Conservation (phyloP, 768 basidiomycete species). For the Cytidiella melzeri region DNA sequence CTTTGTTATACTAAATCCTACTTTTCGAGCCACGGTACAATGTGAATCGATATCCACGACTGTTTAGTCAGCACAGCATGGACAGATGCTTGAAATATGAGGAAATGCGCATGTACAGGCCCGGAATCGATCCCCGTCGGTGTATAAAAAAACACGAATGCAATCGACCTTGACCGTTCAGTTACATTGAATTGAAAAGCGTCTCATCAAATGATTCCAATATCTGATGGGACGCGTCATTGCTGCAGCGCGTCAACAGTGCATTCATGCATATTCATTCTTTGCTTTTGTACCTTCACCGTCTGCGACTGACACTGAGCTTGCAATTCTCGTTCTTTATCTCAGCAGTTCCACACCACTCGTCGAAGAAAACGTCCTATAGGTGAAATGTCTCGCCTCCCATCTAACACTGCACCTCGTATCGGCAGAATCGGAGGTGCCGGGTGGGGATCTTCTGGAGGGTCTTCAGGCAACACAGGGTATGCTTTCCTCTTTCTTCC, state of each 20-base stretch:
- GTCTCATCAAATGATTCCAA: too few relatives aligned
- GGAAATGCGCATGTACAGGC: too few relatives aligned
- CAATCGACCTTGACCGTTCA: too few relatives aligned
- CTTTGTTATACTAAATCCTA: too few relatives aligned
- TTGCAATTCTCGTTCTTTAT: background rate
- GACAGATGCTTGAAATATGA: too few relatives aligned
- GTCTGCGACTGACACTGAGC: background rate
- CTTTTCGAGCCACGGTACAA: too few relatives aligned
- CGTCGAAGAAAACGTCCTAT: background rate
- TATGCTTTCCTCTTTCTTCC: background rate
- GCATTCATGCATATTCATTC: background rate
- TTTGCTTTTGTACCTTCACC: background rate
- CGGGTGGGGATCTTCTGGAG: constrained; percentile 10
- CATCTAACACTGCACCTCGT: constrained; percentile 9
- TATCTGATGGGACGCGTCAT: background rate
- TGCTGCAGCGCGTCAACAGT: background rate
- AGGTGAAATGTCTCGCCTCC: constrained; percentile 1
- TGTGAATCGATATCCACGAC: too few relatives aligned
- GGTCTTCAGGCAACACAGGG: constrained; percentile 2
- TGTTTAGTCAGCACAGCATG: too few relatives aligned
- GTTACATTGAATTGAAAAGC: too few relatives aligned
- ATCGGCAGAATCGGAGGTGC: constrained; percentile 22
- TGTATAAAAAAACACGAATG: too few relatives aligned
- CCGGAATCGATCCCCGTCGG: too few relatives aligned
- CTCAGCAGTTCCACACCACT: background rate